Evolutionary conservation across 1,284 basidiomycete species (phyloP).

Genomic region (Tranzscheliella williamsii): DNA sequence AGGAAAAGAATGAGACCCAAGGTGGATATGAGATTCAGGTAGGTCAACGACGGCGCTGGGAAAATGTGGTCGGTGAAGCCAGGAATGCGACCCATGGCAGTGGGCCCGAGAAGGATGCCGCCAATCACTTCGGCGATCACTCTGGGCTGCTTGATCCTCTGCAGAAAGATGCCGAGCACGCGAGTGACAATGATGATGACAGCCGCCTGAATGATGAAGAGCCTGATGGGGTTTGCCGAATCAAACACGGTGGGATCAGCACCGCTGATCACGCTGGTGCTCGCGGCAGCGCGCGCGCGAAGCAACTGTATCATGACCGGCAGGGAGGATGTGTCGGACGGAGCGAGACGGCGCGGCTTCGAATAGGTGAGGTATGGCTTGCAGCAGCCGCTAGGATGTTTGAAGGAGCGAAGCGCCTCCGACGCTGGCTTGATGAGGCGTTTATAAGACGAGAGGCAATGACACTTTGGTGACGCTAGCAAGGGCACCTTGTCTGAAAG

Average conservation of each 20-base stretch:
- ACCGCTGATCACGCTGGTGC: conserved; percentile 67
- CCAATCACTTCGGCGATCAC: conserved; percentile 87
- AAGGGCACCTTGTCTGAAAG: too few relatives aligned
- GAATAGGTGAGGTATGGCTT: too few relatives aligned
- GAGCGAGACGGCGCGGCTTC: too few relatives aligned
- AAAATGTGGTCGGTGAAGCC: conserved; percentile 57
- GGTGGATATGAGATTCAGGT: conserved; percentile 84
- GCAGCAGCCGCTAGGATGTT: too few relatives aligned
- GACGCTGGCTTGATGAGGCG: too few relatives aligned
- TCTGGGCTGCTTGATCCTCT: conserved; percentile 75
- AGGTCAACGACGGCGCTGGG: conserved; percentile 68
- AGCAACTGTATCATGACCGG: conserved; percentile 9
- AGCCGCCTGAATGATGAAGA: conserved; percentile 79
- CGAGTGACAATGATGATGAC: conserved; percentile 71
- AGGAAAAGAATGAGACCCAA: conserved; percentile 72
- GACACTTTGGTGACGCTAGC: too few relatives aligned
- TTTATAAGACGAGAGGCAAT: too few relatives aligned
- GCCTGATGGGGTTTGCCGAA: conserved; percentile 70
- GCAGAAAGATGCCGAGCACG: conserved; percentile 69
- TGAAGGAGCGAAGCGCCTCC: too few relatives aligned
- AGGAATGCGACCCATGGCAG: conserved; percentile 55
- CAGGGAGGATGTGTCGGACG: too few relatives aligned
- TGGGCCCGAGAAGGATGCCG: conserved; percentile 70
- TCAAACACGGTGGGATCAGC: conserved; percentile 71
- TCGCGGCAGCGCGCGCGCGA: conserved; percentile 28